Conservation (phyloP, 2,329 filamentous ascomycete genomes). For the Davidsoniella australis region DNA sequence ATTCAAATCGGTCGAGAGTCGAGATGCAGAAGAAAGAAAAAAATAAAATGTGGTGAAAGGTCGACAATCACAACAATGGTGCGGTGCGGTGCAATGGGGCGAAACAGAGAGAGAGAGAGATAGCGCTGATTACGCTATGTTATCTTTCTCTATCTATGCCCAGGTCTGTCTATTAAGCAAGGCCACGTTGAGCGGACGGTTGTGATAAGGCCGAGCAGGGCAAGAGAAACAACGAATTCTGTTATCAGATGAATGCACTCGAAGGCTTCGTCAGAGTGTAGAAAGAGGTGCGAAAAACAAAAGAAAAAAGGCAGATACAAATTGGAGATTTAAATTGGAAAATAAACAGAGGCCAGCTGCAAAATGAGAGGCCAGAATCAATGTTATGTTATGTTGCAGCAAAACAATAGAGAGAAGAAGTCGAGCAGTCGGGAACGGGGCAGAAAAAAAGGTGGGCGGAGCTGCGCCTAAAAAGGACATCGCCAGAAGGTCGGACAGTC, state of each 20-base stretch:
- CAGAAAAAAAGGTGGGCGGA: constrained; percentile 4
- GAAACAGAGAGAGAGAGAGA: neutral
- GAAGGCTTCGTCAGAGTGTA: neutral
- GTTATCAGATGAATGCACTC: neutral
- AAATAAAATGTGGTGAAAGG: neutral
- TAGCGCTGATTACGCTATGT: neutral
- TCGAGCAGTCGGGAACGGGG: neutral
- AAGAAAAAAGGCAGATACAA: too few relatives aligned
- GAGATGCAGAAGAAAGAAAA: constrained; percentile 1
- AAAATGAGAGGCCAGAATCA: neutral
- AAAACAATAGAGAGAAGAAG: neutral
- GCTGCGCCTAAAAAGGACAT: constrained; percentile 10
- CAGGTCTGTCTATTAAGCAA: too few relatives aligned
- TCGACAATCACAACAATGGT: neutral
- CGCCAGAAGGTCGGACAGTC: neutral
- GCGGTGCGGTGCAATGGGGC: neutral
- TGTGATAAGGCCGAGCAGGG: neutral
- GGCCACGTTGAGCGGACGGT: too few relatives aligned
- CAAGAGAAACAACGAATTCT: neutral
- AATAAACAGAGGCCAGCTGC: neutral
- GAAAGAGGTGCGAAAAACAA: too few relatives aligned
- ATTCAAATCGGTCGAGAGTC: neutral
- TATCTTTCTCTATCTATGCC: too few relatives aligned
- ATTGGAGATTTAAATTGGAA: neutral
- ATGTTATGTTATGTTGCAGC: too few relatives aligned